Evolutionary conservation across 2,329 filamentous ascomycete species (phyloP), one percentile per base, ranked within the genome.

Genomic region (Pseudogymnoascus sp.): DNA sequence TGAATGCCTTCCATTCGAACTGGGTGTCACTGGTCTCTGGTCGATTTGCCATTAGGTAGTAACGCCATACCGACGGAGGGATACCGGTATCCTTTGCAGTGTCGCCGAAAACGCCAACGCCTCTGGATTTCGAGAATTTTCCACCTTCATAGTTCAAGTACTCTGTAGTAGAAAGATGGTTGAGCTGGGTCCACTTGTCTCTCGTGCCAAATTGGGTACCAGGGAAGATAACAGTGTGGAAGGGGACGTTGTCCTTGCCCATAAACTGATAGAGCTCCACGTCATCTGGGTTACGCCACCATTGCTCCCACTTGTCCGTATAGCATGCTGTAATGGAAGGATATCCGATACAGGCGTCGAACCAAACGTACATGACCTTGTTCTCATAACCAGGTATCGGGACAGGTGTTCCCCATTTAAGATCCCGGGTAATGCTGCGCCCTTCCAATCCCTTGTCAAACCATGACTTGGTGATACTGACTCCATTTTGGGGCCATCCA

Each of bases 181-280:
- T 87, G 35, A 96, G 83, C 84, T 88, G 90, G 60, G 91, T 96
- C 93, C 93, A 97, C 67, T 87, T 87, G 69, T 96, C 88, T 50
- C 83, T 81, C 0, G 92, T 93, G 64, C 93, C 93, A 10, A 97
- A 81, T 74, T 96, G 89, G 44, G 87, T 92, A 31, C 85, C 90
- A 1, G 93, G 93, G 81, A 96, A 97, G 73, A 96, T 92, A 71
- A 96, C 90, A 50, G 89, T 90, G 78, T 96, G 92, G 80, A 93
- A 95, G 65, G 78, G 78, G 17, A 80, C 89, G 69, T 93, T 93
- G 75, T 93, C 90, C 75, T 96, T 97, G 77, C 93, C 93, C 85
- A 96, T 90, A 81, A 97, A 96, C 78, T 97, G 93, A 76, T 95
- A 96, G 11, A 97, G 83, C 72, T 88, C 84, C 59, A 97, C 92